Conservation (phyloP, 768 basidiomycete species). For the Megacollybia marginata region DNA sequence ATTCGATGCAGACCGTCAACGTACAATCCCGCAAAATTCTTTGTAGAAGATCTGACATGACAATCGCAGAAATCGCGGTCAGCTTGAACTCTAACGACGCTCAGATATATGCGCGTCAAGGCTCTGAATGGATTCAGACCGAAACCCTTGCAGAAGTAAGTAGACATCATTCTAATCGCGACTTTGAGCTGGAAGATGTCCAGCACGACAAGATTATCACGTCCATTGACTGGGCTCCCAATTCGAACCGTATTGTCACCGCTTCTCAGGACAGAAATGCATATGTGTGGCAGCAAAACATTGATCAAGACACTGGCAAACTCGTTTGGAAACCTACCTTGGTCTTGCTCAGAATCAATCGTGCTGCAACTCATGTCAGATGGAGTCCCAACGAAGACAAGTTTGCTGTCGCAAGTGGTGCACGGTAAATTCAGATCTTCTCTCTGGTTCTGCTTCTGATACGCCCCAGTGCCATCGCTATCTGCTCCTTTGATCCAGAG, state of each 20-base stretch:
- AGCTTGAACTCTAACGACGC: slow-evolving; percentile 88
- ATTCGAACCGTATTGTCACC: slow-evolving; percentile 95
- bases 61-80: slow-evolving; percentile 70
- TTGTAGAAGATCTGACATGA: slow-evolving; percentile 1
- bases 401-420: slow-evolving; percentile 96
- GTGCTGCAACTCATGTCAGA: slow-evolving; percentile 89
- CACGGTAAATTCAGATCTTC: slow-evolving; percentile 48
- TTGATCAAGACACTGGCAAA: slow-evolving; percentile 65
- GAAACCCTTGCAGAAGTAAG: slow-evolving; percentile 83
- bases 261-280: slow-evolving; percentile 99
- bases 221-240: slow-evolving; percentile 97
- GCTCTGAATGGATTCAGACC: slow-evolving; percentile 58
- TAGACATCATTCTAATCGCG: neutral
- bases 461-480: slow-evolving; percentile 75
- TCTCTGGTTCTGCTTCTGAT: neutral
- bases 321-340: slow-evolving; percentile 90
- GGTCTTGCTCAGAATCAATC: slow-evolving; percentile 91
- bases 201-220: slow-evolving; percentile 98
- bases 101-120: slow-evolving; percentile 67
- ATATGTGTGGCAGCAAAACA: slow-evolving; percentile 90
- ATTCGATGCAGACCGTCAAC: slow-evolving; percentile 89
- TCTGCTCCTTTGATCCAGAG: slow-evolving; percentile 96
- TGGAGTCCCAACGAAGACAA: slow-evolving; percentile 99
- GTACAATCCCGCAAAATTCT: neutral
- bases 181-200: neutral